A percentile compares a stretch with the other conserved stretches of the same genome.
These are phyloP conservation scores for Leccinum imitatum DNA, from an alignment of 768 basidiomycete genomes.

Conservation along the genomic window DNA sequence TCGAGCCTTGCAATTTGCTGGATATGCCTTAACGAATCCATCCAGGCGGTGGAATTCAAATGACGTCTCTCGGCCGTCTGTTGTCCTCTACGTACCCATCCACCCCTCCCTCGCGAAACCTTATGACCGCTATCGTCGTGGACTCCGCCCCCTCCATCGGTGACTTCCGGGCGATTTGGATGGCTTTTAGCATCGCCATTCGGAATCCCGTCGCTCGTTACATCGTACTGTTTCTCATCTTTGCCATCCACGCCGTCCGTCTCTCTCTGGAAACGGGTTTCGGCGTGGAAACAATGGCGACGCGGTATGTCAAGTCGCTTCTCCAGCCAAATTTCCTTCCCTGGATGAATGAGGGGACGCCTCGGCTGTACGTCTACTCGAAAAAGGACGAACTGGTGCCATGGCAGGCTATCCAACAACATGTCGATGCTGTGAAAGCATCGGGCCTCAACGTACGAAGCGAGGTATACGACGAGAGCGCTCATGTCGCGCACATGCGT, in stretches of 20 bases:
- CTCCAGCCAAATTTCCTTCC: conserved; percentile 29
- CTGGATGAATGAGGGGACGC: conserved; percentile 32
- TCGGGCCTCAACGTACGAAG: conserved; percentile 27
- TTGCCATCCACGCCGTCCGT: conserved; percentile 11
- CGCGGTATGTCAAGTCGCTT: conserved; percentile 12
- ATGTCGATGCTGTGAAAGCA: conserved; percentile 25
- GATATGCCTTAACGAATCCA: not conserved
- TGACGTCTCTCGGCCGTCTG: conserved; percentile 19
- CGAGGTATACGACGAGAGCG: conserved; percentile 35
- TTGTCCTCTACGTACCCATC: conserved; percentile 21
- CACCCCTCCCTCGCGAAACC: not conserved
- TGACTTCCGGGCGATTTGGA: conserved; percentile 15
- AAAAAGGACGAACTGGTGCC: conserved; percentile 32
- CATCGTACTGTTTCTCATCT: conserved; percentile 16
- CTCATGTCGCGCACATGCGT: conserved; percentile 37
- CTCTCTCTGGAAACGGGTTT: conserved; percentile 14
- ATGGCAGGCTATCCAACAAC: conserved; percentile 25
- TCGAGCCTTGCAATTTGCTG: not conserved
- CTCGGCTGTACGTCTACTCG: conserved; percentile 38
- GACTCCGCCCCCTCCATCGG: conserved; percentile 24
- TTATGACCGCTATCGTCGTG: conserved; percentile 19
- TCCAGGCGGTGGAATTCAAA: conserved; percentile 25
- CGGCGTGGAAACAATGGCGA: conserved; percentile 14
- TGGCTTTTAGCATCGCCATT: conserved; percentile 24
- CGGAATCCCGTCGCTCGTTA: conserved; percentile 21